phyloP scores from a whole-genome alignment of 345 rosid genomes.

The Rhizophora apiculata region DNA sequence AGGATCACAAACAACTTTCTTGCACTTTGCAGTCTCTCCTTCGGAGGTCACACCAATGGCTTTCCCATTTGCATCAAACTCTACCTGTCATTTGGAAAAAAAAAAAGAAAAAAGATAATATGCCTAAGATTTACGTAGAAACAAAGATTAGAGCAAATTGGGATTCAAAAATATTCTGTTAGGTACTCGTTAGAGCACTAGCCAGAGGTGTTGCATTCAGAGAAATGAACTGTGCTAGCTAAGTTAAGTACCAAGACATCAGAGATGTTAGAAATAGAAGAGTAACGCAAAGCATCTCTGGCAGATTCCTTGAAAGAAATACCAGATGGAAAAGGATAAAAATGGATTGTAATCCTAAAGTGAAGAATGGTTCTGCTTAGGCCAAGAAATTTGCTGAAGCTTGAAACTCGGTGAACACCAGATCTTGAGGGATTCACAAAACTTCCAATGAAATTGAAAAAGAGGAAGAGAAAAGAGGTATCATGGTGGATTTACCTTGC shows the following conservation, averaged over 20 bases:
- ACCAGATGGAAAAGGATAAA: too few relatives aligned
- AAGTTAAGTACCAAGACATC: not conserved
- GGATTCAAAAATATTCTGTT: not conserved
- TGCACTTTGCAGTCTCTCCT: constrained; percentile 93
- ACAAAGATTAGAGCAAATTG: not conserved
- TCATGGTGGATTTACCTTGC: constrained; percentile 56
- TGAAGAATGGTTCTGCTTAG: too few relatives aligned
- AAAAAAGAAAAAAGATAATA: not conserved
- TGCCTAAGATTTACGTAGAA: not conserved
- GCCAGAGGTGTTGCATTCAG: not conserved
- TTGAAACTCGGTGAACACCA: too few relatives aligned
- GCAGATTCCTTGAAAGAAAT: too few relatives aligned
- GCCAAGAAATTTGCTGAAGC: too few relatives aligned
- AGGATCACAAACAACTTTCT: constrained; percentile 87
- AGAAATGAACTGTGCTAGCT: not conserved
- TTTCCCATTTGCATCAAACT: constrained; percentile 69
- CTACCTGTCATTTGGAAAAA: constrained; percentile 42
- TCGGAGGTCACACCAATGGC: constrained; percentile 75
- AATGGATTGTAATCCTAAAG: too few relatives aligned
- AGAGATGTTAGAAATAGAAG: too few relatives aligned
- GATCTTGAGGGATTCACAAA: not conserved
- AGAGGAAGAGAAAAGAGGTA: not conserved
- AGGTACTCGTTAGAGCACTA: not conserved
- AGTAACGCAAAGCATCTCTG: too few relatives aligned
- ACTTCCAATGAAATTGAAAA: not conserved